phyloP scores from a whole-genome alignment of 23 red algal genomes.

The Pyropia yezoensis region DNA sequence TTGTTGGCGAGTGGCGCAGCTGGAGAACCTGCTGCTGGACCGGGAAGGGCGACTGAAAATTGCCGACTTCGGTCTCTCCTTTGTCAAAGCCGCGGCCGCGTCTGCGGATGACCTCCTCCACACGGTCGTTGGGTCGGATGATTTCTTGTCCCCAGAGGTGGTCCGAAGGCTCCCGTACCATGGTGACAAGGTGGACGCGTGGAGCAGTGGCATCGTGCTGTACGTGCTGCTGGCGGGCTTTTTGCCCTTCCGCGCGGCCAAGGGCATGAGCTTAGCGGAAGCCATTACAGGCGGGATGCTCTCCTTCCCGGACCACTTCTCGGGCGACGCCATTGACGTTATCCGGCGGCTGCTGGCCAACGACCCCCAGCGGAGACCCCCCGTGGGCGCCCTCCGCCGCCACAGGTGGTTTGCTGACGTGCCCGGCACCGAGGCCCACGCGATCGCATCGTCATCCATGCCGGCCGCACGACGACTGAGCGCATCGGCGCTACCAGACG shows the following conservation, averaged over 20 bases:
- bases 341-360: no score
- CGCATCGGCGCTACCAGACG: no score
- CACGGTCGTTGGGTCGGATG: constrained; percentile 46
- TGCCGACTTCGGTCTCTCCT: constrained; percentile 84
- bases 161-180: constrained; percentile 37
- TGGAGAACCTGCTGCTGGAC: constrained; percentile 55
- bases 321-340: constrained; percentile 11
- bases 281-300: constrained; percentile 17
- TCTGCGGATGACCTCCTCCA: constrained; percentile 12
- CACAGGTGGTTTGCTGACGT: no score
- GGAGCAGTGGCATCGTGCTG: constrained; percentile 57
- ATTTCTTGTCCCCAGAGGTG: constrained; percentile 62
- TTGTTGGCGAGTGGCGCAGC: background rate
- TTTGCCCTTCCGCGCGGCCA: constrained; percentile 31
- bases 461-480: no score
- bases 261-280: constrained; percentile 20
- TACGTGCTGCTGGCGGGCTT: constrained; percentile 45
- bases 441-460: no score
- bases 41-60: constrained; percentile 55
- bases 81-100: constrained; percentile 14
- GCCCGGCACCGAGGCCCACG: no score
- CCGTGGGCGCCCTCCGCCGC: no score
- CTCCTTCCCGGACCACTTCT: constrained; percentile 34
- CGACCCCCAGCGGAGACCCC: no score
- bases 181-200: constrained; percentile 63